These are phyloP conservation scores for Ganoderma sp. DNA, from an alignment of 1,284 basidiomycete species.

Conservation along the genomic window DNA sequence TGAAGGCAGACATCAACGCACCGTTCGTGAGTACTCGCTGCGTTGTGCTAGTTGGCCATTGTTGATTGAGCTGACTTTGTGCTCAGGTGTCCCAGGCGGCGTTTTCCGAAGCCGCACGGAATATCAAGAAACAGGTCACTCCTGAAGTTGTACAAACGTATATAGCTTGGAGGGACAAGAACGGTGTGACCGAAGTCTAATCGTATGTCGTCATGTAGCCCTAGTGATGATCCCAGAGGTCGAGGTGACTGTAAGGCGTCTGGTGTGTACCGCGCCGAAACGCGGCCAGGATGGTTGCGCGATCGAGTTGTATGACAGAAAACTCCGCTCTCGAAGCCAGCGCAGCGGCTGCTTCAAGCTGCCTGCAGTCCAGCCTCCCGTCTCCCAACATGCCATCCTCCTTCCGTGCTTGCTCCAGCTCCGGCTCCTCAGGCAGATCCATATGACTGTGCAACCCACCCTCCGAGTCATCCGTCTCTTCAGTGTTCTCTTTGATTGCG, in stretches of 20 bases:
- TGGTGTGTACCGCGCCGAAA: background rate
- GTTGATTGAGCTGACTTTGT: background rate
- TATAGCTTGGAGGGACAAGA: constrained; percentile 61
- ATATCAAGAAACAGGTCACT: constrained; percentile 86
- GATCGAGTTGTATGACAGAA: background rate
- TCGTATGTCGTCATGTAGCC: background rate
- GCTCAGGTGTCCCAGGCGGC: constrained; percentile 76
- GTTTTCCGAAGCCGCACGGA: constrained; percentile 75
- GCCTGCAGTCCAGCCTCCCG: background rate
- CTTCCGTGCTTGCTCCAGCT: background rate
- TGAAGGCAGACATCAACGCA: constrained; percentile 71
- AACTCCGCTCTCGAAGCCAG: background rate
- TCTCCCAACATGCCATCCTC: background rate
- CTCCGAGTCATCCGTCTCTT: too few species aligned
- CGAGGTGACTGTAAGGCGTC: background rate
- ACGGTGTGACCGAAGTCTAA: constrained; percentile 41
- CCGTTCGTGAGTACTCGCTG: constrained; percentile 60
- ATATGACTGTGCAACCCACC: background rate
- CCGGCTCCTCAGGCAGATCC: background rate
- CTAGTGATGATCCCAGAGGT: background rate
- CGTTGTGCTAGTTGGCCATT: background rate
- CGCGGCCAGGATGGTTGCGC: background rate
- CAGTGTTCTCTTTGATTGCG: background rate
- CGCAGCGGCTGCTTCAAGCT: background rate
- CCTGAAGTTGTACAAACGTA: constrained; percentile 78